These are phyloP conservation scores for Podospora tetraspora DNA, from an alignment of 495 filamentous ascomycete species.

Conservation along the genomic window DNA sequence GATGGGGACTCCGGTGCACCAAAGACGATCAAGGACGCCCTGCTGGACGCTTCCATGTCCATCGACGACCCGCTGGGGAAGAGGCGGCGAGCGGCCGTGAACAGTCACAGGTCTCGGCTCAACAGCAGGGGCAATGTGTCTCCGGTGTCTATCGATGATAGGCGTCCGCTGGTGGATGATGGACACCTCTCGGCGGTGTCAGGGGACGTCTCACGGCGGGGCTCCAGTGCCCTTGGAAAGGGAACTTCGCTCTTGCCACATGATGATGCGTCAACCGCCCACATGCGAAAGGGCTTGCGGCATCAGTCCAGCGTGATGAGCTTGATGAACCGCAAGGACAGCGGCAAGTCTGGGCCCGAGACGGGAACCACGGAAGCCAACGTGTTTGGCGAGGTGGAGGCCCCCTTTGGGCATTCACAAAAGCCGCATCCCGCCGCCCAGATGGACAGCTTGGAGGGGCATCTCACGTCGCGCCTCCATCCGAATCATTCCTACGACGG, in stretches of 20 bases:
- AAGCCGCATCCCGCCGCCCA: slow-evolving; percentile 26
- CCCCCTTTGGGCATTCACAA: slow-evolving; percentile 48
- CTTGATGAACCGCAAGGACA: slow-evolving; percentile 72
- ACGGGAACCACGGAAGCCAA: slow-evolving; percentile 73
- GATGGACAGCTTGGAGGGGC: slow-evolving; percentile 28
- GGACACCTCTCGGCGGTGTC: slow-evolving; percentile 26
- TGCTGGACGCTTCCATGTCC: slow-evolving; percentile 87
- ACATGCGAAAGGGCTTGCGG: slow-evolving; percentile 38
- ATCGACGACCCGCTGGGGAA: slow-evolving; percentile 64
- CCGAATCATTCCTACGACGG: slow-evolving; percentile 73
- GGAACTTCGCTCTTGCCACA: slow-evolving; percentile 15
- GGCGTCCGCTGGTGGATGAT: slow-evolving; percentile 25
- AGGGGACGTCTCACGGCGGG: slow-evolving; percentile 26
- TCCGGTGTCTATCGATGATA: slow-evolving; percentile 32
- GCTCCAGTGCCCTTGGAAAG: slow-evolving; percentile 27
- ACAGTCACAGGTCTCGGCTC: slow-evolving; percentile 46
- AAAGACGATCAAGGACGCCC: slow-evolving; percentile 81
- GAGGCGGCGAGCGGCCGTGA: slow-evolving; percentile 51
- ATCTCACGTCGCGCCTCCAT: slow-evolving; percentile 30
- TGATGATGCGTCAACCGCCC: slow-evolving; percentile 33
- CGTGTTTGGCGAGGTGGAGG: slow-evolving; percentile 82
- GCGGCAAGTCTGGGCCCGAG: slow-evolving; percentile 74
- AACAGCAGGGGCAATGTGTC: slow-evolving; percentile 37
- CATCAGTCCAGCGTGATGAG: slow-evolving; percentile 78
- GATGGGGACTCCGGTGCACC: slow-evolving; percentile 41